Evolutionary conservation across 345 rosid genomes (phyloP), one percentile per base, ranked within the genome.

Genomic region (Firmiana major): DNA sequence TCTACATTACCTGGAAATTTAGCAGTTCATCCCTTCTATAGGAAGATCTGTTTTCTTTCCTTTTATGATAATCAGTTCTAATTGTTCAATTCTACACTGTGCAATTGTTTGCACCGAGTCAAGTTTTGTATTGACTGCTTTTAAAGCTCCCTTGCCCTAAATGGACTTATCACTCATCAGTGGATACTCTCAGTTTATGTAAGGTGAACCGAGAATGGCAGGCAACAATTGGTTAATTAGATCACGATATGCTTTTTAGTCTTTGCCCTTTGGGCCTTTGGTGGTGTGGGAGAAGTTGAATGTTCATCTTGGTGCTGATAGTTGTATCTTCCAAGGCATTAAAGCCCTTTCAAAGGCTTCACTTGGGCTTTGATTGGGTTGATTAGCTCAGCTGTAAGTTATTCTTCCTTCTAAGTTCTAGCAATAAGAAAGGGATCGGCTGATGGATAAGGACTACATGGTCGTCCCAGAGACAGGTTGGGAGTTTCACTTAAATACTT

Each of bases 1-100:
- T 73, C 64, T 74, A 63, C 62, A 60, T 58, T 63, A 53, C 43
- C 64, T 46, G 74, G 48, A 76, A 80, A 76, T 26, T 81, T 62
- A 79, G 79, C 79, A 42, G 36, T 53, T 46, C 82, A 42, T 48
- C 63, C 16, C 21, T 67, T 62, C 63, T 21, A 28, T 75, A 68
- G 83, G 74, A 75, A 62, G 31, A 62, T 62, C 24, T 24, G 45
- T 68, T 16, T 71, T 22, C 28, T 10, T 58, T 58, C 34, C 55
- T 51, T 51, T 51, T 22, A 22, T 58, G 34, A 22, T 58, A 58
- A 58, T 24, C 63, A 10, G 15, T 58, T 4, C 63, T 9, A 58
- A 58, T 43, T 16, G 28, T 48, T 42, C 7, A 12, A 6, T 13
- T 43, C 53, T 17, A 4, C 36, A 12, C 43, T 45, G 12, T 38